Evolutionary conservation across 2,329 filamentous ascomycete species (phyloP), one percentile per base, ranked within the genome.

Genomic region (Aspergillus sp.): DNA sequence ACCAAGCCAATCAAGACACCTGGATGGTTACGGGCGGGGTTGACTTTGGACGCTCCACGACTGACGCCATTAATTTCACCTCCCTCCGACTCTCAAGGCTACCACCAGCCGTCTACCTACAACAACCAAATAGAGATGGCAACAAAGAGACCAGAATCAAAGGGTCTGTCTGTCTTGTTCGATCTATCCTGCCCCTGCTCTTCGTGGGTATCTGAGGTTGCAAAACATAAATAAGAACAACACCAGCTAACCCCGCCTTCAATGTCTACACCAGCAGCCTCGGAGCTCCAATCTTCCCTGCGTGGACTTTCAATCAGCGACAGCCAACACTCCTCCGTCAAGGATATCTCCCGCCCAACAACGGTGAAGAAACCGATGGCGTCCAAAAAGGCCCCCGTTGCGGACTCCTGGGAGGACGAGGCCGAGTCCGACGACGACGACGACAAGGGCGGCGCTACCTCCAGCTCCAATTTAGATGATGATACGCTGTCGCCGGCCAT

Each of bases 361-460:
- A 32, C 11, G 10, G 40, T 37, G 35, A 43, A 34, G 19, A 52
- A 46, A 28, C 37, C 50, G 19, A 36, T 46, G 19, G 47, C 47
- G 28, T 59, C 67, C 19, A 19, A 19, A 44, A 68, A 69, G 33
- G 43, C 52, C 12, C 47, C 67, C 12, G 70, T 85, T 13, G 79
- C 76, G 42, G 86, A 90, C 51, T 88, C 83, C 35, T 90, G 86
- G 86, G 86, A 90, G 67, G 85, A 93, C 56, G 86, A 86, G 44
- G 74, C 77, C 29, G 66, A 73, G n/a, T 46, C 52, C 5, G 57
- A 56, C 19, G 12, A 45, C 9, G 29, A 44, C 19, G 19, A 19
- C 19, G 19, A 19, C 19, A 19, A 19, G 19, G 19, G 19, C 19
- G 19, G 19, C 19, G 19, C 19, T 19, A 19, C 19, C 19, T 19